A percentile compares a stretch with the other conserved stretches of the same genome.
Conservation (phyloP, 2,329 filamentous ascomycete genomes). For the Diplodia seriata region DNA sequence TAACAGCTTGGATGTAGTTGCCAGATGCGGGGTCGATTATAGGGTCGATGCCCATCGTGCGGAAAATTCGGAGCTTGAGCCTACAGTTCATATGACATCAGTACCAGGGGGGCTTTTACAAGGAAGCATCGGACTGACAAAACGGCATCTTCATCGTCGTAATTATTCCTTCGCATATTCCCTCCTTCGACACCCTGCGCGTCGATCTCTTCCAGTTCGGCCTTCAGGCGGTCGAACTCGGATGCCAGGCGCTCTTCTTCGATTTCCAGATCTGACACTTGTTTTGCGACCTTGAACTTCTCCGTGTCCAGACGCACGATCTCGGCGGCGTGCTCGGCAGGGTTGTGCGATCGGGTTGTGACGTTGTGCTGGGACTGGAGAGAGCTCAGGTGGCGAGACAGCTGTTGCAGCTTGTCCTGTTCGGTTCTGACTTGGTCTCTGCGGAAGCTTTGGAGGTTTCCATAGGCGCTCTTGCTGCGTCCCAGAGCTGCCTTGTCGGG, state of each 20-base stretch:
- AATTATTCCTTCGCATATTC: constrained; percentile 52
- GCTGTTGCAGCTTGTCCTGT: constrained; percentile 55
- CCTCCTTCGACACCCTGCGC: constrained; percentile 83
- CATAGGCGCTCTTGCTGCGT: constrained; percentile 83
- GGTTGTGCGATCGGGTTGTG: constrained; percentile 75
- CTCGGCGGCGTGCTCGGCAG: constrained; percentile 78
- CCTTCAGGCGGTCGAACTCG: constrained; percentile 76
- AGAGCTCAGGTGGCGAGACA: constrained; percentile 77
- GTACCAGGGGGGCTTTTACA: background rate
- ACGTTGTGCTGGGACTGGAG: constrained; percentile 79
- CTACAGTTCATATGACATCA: constrained; percentile 46
- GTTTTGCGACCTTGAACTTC: constrained; percentile 94
- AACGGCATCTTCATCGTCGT: constrained; percentile 55
- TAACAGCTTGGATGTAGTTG: constrained; percentile 83
- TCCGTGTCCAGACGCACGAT: constrained; percentile 89
- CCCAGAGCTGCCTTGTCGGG: constrained; percentile 85
- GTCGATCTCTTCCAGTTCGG: constrained; percentile 81
- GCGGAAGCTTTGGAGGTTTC: constrained; percentile 83
- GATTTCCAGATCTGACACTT: constrained; percentile 85
- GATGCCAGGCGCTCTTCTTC: constrained; percentile 90
- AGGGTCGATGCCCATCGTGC: constrained; percentile 87
- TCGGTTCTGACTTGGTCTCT: constrained; percentile 58
- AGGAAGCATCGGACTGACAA: constrained; percentile 47
- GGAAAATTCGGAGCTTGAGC: constrained; percentile 87
- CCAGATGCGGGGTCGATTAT: constrained; percentile 76